Conservation (phyloP, 2,329 filamentous ascomycete species). For the Zarea fungicola region DNA sequence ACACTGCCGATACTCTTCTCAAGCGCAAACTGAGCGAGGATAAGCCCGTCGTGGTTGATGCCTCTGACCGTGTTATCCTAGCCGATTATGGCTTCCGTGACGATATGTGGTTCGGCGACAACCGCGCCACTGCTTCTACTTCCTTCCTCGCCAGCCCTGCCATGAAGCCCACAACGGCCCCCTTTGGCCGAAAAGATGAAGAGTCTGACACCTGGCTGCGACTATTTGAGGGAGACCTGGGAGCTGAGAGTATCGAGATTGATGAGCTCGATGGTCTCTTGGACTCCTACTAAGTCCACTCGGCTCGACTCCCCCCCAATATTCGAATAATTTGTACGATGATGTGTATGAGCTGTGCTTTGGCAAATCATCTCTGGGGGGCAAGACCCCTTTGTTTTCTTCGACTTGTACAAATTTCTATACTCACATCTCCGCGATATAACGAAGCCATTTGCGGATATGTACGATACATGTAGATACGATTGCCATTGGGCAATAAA, state of each 20-base stretch:
- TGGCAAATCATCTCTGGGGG: neutral
- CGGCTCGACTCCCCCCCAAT: slow-evolving; percentile 17
- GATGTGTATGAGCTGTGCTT: slow-evolving; percentile 18
- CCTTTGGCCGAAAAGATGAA: slow-evolving; percentile 31
- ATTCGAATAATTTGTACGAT: slow-evolving; percentile 12
- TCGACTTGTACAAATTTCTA: slow-evolving; percentile 11
- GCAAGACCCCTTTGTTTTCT: slow-evolving; percentile 3
- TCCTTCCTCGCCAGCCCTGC: slow-evolving; percentile 50
- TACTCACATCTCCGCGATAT: slow-evolving; percentile 1
- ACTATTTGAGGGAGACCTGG: slow-evolving; percentile 55
- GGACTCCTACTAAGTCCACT: slow-evolving; percentile 56
- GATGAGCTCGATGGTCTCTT: slow-evolving; percentile 89
- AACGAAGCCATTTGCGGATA: slow-evolving; percentile 16
- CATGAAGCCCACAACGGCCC: slow-evolving; percentile 35
- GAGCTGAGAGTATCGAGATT: slow-evolving; percentile 83
- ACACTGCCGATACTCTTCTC: slow-evolving; percentile 82
- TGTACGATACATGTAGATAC: slow-evolving; percentile 29
- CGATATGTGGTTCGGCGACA: slow-evolving; percentile 50
- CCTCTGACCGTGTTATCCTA: slow-evolving; percentile 24
- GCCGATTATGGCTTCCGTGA: slow-evolving; percentile 38
- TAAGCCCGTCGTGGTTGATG: slow-evolving; percentile 23
- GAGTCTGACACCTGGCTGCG: slow-evolving; percentile 37
- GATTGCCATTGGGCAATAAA: slow-evolving; percentile 10
- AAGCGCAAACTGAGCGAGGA: slow-evolving; percentile 54
- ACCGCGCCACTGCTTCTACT: slow-evolving; percentile 30